Conservation (phyloP, 495 filamentous ascomycete species). For the Rhypophila decipiens region DNA sequence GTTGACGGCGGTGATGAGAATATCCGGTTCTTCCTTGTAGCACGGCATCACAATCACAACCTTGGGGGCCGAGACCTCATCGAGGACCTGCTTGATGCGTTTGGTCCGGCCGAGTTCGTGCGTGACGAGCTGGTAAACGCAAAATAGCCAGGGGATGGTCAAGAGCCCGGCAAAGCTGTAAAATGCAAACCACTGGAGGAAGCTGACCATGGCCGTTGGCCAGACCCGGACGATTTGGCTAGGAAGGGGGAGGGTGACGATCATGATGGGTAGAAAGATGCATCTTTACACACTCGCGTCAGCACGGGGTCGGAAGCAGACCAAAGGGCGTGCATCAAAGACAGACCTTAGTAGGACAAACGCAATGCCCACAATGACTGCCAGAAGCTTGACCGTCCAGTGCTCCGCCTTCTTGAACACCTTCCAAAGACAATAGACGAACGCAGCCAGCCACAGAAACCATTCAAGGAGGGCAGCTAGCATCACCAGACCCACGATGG, state of each 20-base stretch:
- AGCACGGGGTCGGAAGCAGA: too few species aligned
- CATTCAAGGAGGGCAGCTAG: constrained; percentile 83
- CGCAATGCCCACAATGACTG: constrained; percentile 64
- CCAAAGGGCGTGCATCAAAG: background rate
- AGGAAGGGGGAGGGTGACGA: constrained; percentile 88
- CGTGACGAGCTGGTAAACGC: constrained; percentile 83
- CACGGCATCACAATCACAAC: constrained; percentile 97
- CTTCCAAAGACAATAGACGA: constrained; percentile 85
- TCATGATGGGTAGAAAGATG: constrained; percentile 89
- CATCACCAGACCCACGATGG: constrained; percentile 78
- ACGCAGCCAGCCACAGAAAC: constrained; percentile 89
- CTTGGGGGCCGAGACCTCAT: constrained; percentile 83
- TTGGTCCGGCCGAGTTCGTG: constrained; percentile 75
- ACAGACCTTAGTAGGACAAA: constrained; percentile 70
- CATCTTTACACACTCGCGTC: too few species aligned
- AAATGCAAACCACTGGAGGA: constrained; percentile 94
- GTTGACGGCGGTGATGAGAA: constrained; percentile 83
- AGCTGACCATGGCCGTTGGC: constrained; percentile 55
- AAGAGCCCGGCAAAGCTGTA: constrained; percentile 86
- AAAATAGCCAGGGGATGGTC: constrained; percentile 87
- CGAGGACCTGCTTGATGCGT: constrained; percentile 74
- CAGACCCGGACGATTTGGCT: constrained; percentile 61
- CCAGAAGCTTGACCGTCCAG: constrained; percentile 70
- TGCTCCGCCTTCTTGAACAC: constrained; percentile 87
- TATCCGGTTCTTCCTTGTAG: constrained; percentile 84